Evolutionary conservation across 495 filamentous ascomycete species (phyloP).

Genomic region (Xanthoparmelia taractica): DNA sequence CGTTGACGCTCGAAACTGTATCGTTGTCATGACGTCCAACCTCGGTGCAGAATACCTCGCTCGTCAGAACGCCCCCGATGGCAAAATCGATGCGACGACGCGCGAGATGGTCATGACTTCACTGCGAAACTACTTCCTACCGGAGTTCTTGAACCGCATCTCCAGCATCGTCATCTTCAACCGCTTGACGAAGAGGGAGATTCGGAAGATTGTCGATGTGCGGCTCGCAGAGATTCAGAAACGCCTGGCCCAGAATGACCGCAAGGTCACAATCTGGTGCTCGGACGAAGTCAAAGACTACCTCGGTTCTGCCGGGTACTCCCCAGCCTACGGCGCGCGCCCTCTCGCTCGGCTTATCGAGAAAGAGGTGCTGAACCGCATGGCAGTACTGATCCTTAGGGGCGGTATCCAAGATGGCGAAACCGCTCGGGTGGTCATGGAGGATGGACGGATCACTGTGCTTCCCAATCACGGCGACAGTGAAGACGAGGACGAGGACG

Average conservation of each 20-base stretch:
- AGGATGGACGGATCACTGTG: slow-evolving; percentile 67
- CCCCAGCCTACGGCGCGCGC: slow-evolving; percentile 85
- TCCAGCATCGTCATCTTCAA: slow-evolving; percentile 96
- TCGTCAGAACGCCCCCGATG: slow-evolving; percentile 65
- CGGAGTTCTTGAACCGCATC: slow-evolving; percentile 97
- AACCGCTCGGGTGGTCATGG: slow-evolving; percentile 65
- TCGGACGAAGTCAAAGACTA: slow-evolving; percentile 81
- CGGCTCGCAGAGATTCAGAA: slow-evolving; percentile 85
- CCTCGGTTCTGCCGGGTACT: slow-evolving; percentile 81
- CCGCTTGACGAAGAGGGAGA: slow-evolving; percentile 78
- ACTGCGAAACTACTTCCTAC: slow-evolving; percentile 89
- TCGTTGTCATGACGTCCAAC: slow-evolving; percentile 98
- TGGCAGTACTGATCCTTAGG: slow-evolving; percentile 82
- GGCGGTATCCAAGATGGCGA: slow-evolving; percentile 83
- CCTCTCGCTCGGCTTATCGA: slow-evolving; percentile 85
- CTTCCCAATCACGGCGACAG: slow-evolving; percentile 71
- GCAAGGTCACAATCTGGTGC: slow-evolving; percentile 71
- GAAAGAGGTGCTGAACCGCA: slow-evolving; percentile 86
- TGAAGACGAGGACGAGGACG: slow-evolving; percentile 60
- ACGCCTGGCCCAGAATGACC: slow-evolving; percentile 67
- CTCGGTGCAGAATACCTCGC: slow-evolving; percentile 90
- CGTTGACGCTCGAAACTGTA: slow-evolving; percentile 93
- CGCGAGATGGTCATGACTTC: slow-evolving; percentile 81
- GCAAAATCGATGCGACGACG: slow-evolving; percentile 80
- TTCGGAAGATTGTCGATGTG: slow-evolving; percentile 91